phyloP scores from a whole-genome alignment of 2,329 filamentous ascomycete species.

The Graphiopsis chlorocephala region DNA sequence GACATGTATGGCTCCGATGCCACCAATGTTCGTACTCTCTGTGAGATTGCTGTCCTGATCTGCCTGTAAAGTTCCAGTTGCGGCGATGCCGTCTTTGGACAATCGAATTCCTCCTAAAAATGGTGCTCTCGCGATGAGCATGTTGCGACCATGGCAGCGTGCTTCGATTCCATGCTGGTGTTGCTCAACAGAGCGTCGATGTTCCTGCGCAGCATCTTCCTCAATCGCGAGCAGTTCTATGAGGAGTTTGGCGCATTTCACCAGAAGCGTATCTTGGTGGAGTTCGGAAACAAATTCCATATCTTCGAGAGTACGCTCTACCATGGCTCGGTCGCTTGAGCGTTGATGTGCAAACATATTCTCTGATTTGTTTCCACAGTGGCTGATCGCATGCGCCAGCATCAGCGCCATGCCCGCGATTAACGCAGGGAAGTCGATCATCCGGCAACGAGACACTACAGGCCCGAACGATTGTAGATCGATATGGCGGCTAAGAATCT shows the following conservation, averaged over 20 bases:
- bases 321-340: not conserved
- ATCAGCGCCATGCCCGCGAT: not conserved
- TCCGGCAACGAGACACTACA: not conserved
- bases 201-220: not conserved
- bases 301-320: not conserved
- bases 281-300: not conserved
- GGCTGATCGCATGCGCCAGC: not conserved
- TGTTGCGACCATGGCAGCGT: not conserved
- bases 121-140: not conserved
- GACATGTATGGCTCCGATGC: not conserved
- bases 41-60: not conserved
- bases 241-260: not conserved
- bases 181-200: not conserved
- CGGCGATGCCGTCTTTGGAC: not conserved
- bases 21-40: not conserved
- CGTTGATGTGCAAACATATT: not conserved
- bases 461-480: not conserved
- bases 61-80: not conserved
- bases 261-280: not conserved
- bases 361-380: not conserved
- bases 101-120: not conserved
- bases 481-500: not conserved
- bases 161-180: not conserved
- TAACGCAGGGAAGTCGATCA: not conserved
- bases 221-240: not conserved